phyloP scores from a whole-genome alignment of 73 alveolate genomes.

The Paramecium tetraurelia region DNA sequence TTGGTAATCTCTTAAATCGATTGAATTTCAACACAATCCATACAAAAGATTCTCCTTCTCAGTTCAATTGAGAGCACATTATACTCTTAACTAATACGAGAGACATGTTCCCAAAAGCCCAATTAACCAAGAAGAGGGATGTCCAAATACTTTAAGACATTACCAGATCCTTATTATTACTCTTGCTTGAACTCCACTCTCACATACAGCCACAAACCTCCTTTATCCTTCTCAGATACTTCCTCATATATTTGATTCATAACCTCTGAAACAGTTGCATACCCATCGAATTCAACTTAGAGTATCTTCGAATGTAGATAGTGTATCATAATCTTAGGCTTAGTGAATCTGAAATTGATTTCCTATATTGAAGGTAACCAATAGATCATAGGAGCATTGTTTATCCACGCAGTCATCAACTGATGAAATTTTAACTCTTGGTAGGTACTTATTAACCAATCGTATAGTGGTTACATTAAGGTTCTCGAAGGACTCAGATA shows the following conservation, averaged over 20 bases:
- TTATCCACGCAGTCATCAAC: neutral
- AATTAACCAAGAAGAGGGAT: neutral
- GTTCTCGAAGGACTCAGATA: neutral
- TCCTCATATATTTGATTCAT: neutral
- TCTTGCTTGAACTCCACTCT: neutral
- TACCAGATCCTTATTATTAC: neutral
- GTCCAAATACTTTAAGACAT: neutral
- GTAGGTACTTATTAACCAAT: neutral
- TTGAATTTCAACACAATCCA: neutral
- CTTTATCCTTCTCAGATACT: neutral
- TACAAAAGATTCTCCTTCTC: neutral
- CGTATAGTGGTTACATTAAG: neutral
- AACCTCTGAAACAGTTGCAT: neutral
- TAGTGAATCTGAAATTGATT: neutral
- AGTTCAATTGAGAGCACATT: neutral
- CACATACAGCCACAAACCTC: neutral
- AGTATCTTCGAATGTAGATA: neutral
- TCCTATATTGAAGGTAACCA: slow-evolving; percentile 24
- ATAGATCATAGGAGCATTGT: neutral
- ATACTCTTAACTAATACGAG: neutral
- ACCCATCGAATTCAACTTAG: neutral
- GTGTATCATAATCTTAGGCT: neutral
- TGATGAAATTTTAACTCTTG: neutral
- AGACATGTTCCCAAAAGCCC: neutral
- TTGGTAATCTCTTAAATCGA: neutral